phyloP scores from a whole-genome alignment of 2,329 filamentous ascomycete species.

The Metarhizium anisopliae region DNA sequence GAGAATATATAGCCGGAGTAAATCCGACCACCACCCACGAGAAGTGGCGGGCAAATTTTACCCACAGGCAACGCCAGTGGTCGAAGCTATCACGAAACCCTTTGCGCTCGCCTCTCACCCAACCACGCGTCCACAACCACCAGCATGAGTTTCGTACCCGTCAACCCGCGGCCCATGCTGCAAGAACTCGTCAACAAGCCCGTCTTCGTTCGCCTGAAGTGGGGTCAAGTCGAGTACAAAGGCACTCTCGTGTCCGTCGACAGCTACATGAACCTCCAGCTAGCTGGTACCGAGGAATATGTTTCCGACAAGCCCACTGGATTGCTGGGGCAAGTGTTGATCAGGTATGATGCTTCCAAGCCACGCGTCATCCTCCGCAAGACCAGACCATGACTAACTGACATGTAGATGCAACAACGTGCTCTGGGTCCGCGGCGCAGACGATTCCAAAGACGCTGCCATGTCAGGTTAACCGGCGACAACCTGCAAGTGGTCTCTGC shows the following conservation, averaged over 20 bases:
- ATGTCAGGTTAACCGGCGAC: slow-evolving; percentile 6
- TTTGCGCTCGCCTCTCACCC: not conserved
- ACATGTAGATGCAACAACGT: slow-evolving; percentile 79
- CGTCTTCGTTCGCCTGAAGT: slow-evolving; percentile 89
- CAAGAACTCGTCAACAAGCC: slow-evolving; percentile 88
- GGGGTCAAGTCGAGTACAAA: slow-evolving; percentile 97
- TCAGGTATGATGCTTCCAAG: slow-evolving; percentile 51
- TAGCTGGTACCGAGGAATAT: slow-evolving; percentile 85
- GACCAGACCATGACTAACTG: not conserved
- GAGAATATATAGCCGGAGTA: not conserved
- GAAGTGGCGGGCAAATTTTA: not conserved
- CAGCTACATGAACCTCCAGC: slow-evolving; percentile 98
- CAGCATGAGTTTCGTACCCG: slow-evolving; percentile 61
- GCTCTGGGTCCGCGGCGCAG: slow-evolving; percentile 65
- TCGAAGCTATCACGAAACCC: not conserved
- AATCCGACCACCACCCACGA: not conserved
- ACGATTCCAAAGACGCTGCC: slow-evolving; percentile 6
- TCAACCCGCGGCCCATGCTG: slow-evolving; percentile 96
- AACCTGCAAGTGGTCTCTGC: not conserved
- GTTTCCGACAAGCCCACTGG: slow-evolving; percentile 81
- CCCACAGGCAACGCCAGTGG: not conserved
- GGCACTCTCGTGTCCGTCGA: slow-evolving; percentile 87
- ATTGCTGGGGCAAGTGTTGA: slow-evolving; percentile 80
- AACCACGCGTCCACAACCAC: not conserved
- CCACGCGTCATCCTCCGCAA: not conserved